Base-by-base conservation (phyloP, 78 protist genomes). In the Emiliania huxleyi region DNA sequence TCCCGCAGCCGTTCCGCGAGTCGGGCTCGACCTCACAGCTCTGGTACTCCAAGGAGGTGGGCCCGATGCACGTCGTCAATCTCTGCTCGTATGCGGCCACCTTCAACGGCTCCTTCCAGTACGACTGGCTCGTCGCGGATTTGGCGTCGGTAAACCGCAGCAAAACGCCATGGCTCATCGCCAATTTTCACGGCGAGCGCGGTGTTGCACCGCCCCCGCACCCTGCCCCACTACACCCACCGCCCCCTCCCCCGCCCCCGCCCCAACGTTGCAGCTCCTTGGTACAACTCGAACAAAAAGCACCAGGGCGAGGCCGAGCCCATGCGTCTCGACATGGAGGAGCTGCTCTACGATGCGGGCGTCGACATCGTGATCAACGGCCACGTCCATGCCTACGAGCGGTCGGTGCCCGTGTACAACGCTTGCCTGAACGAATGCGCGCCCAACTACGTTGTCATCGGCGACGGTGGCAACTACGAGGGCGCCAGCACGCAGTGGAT, bases 381-480 rank as follows among this genome's bases (percentile, higher is more conserved):
- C 35, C 93, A 91, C n/a, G 93, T 81, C 35, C 93, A 91, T 42
- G 93, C 93, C 19, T 91, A 91, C 90, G 93, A 91, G 56, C 73
- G 93, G 26, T 43, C 69, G 21, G 73, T 77, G 0, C 93, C 93
- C 62, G 44, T 38, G 45, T 42, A 42, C 33, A n/a, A 40, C n/a
- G n/a, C n/a, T n/a, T n/a, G n/a, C n/a, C n/a, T n/a, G n/a, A n/a
- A n/a, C n/a, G n/a, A n/a, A n/a, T 12, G 55, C 23, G 37, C 22
- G 29, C 21, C 52, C 43, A 1, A 38, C 38, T 42, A 84, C 56
- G 38, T 84, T 26, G 43, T 37, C 11, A 0, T 84, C 1, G 90
- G 90, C 49, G 56, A 84, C 38, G 90, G 90, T 52, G 90, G 90
- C 55, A 84, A 84, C 38, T 52, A 52, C 37, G 90, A 84, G 21